Evolutionary conservation across 768 basidiomycete species (phyloP).

Genomic region (Mycena venus): DNA sequence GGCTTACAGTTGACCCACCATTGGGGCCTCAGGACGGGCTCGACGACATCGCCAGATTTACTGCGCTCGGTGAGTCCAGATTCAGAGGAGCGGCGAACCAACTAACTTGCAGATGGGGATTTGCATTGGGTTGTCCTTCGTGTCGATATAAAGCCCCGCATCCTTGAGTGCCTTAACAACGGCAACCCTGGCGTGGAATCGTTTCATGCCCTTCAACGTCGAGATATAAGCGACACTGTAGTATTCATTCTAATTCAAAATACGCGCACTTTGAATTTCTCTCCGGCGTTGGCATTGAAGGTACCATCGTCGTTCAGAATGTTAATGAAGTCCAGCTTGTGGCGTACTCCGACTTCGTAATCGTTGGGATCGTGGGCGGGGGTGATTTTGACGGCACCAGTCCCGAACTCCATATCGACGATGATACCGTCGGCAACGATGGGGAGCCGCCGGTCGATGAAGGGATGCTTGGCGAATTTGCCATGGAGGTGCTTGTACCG

Average conservation of each 20-base stretch:
- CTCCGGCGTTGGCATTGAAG: conserved; percentile 90
- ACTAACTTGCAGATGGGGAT: conserved; percentile 91
- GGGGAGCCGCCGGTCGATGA: conserved; percentile 87
- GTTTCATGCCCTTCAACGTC: conserved; percentile 36
- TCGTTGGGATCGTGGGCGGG: conserved; percentile 98
- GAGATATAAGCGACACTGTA: background rate
- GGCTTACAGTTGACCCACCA: conserved; percentile 99
- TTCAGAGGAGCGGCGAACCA: background rate
- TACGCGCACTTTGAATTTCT: conserved; percentile 71
- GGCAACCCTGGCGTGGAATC: conserved; percentile 91
- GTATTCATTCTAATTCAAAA: background rate
- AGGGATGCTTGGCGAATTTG: conserved; percentile 92
- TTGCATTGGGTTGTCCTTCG: conserved; percentile 97
- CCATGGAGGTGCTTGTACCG: conserved; percentile 97
- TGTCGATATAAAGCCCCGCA: conserved; percentile 87
- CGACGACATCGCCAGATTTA: conserved; percentile 97
- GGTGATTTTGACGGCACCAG: conserved; percentile 99
- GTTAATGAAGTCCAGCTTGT: conserved; percentile 92
- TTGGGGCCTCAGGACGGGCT: conserved; percentile 95
- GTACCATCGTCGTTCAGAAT: conserved; percentile 98
- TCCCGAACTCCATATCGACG: conserved; percentile 97
- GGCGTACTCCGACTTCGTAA: conserved; percentile 92
- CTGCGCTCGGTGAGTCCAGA: conserved; percentile 51
- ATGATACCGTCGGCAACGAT: conserved; percentile 89
- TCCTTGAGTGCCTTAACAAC: conserved; percentile 90